Percentiles rank a stretch among this genome's conserved stretches.
Conservation (phyloP, 2,329 filamentous ascomycete genomes). For the Pleurostoma richardsiae region DNA sequence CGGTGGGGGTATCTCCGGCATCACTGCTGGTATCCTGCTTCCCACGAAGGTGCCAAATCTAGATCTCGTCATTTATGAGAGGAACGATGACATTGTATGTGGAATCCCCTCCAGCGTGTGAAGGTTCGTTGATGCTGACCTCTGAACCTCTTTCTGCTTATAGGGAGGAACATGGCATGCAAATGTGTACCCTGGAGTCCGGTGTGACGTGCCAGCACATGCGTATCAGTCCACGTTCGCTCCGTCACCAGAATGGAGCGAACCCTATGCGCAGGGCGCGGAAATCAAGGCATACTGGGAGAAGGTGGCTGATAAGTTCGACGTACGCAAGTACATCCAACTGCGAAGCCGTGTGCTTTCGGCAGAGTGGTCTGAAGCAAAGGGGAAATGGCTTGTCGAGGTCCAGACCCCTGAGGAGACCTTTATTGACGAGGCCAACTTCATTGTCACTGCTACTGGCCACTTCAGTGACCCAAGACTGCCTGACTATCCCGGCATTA, state of each 20-base stretch:
- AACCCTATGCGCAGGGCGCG: neutral
- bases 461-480: slow-evolving; percentile 14
- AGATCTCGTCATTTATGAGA: neutral
- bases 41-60: neutral
- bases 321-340: slow-evolving; percentile 4
- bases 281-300: neutral
- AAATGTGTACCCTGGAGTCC: neutral
- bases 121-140: too few relatives aligned
- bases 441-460: slow-evolving; percentile 2
- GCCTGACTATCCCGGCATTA: slow-evolving; percentile 16
- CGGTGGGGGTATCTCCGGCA: neutral
- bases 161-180: neutral
- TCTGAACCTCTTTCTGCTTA: neutral
- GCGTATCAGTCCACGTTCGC: slow-evolving; percentile 7
- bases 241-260: neutral
- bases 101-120: too few relatives aligned
- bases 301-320: slow-evolving; percentile 10
- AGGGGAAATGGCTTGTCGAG: neutral
- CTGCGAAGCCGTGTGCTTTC: neutral
- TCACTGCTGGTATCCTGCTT: neutral
- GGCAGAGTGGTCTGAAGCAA: neutral
- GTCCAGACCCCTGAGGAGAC: neutral
- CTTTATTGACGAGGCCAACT: slow-evolving; percentile 2
- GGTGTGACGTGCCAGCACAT: slow-evolving; percentile 17
- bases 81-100: neutral